These are phyloP conservation scores for Stachybotrys chlorohalonatus DNA, from an alignment of 2,329 filamentous ascomycete species.

Conservation along the genomic window DNA sequence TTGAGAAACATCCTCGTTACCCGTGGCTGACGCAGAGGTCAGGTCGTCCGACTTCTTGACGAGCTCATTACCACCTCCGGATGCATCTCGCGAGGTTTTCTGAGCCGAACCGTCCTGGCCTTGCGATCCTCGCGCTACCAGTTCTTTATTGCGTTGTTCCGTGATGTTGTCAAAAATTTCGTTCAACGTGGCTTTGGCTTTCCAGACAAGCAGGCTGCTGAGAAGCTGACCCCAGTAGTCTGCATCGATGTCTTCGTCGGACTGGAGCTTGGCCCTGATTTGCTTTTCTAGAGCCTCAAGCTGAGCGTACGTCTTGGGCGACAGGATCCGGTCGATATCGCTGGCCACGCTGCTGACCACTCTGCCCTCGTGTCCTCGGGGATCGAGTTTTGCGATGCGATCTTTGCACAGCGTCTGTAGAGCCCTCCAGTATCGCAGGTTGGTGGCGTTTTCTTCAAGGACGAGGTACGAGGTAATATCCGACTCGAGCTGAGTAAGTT, in stretches of 20 bases:
- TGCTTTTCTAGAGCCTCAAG: constrained; percentile 80
- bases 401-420: constrained; percentile 79
- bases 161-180: constrained; percentile 70
- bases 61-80: background rate
- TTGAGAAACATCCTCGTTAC: constrained; percentile 74
- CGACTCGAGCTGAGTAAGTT: constrained; percentile 68
- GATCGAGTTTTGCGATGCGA: constrained; percentile 55
- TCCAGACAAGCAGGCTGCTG: constrained; percentile 77
- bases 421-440: constrained; percentile 87
- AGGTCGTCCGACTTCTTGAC: background rate
- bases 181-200: constrained; percentile 77
- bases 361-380: constrained; percentile 55
- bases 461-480: constrained; percentile 75
- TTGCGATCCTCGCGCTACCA: constrained; percentile 50
- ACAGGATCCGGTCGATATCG: constrained; percentile 81
- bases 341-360: constrained; percentile 74
- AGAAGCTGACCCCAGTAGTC: constrained; percentile 97
- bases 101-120: constrained; percentile 6
- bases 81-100: constrained; percentile 3
- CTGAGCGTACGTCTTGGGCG: constrained; percentile 78
- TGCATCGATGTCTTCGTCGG: constrained; percentile 85
- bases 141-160: constrained; percentile 54
- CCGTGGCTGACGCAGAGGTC: background rate
- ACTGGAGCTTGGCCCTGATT: constrained; percentile 76
- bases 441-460: constrained; percentile 68